Evolutionary conservation across 2,329 filamentous ascomycete species (phyloP), one percentile per base, ranked within the genome.

Genomic region (Chaetomiaceae sp.): DNA sequence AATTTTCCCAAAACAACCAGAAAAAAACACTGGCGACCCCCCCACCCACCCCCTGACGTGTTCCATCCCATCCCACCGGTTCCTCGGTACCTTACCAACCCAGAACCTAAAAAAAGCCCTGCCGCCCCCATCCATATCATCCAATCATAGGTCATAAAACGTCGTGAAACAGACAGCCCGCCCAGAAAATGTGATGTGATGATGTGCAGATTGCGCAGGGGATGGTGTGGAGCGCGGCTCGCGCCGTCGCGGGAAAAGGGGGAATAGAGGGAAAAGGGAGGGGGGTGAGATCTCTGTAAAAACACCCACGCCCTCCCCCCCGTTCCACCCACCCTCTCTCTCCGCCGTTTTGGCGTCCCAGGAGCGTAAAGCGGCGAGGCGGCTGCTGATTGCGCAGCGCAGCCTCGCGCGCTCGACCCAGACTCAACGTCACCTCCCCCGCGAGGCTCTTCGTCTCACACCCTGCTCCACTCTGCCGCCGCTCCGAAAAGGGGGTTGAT

Each of bases 121-220:
- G 40, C 40, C 25, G 3, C 17, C 9, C 20, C 27, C 16, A 60
- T 70, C 76, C 77, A 80, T 9, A 14, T 17, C 16, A 60, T 70
- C 76, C 77, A 80, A 79, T 80, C 76, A 79, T 74, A 70, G 70
- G 60, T 73, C 74, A 67, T 76, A 68, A 70, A n/a, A 59, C 40
- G 63, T 70, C 70, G 66, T 75, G 67, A 70, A 72, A 72, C 65
- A 68, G 59, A n/a, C n/a, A n/a, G n/a, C n/a, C 63, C 65, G 62
- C 40, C 31, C 33, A 5, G 47, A n/a, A n/a, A n/a, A n/a, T n/a
- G n/a, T n/a, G n/a, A n/a, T n/a, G n/a, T n/a, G n/a, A n/a, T n/a
- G n/a, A 48, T 25, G 17, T 19, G 43, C 40, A 45, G 38, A 23
- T 27, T 30, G 13, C 9, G 48, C 17, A 40, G 30, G 20, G 13